Percentiles rank a stretch among this genome's conserved stretches.
Conservation (phyloP, 1,284 basidiomycete species). For the Cutaneotrichosporon cutaneum region DNA sequence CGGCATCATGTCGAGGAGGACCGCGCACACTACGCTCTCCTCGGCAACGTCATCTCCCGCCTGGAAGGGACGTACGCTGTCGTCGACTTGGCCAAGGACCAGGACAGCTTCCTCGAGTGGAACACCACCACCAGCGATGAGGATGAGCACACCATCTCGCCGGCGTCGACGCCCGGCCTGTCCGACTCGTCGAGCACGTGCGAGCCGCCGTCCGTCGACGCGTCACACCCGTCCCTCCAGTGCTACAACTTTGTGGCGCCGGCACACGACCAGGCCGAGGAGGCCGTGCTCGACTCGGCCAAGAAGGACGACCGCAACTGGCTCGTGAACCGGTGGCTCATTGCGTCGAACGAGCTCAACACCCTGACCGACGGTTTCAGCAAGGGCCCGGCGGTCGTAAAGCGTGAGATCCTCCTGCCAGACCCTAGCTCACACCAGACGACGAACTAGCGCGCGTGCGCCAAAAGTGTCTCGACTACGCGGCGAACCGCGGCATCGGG, state of each 20-base stretch:
- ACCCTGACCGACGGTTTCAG: conserved; percentile 14
- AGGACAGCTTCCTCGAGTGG: conserved; percentile 38
- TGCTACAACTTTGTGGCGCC: conserved; percentile 14
- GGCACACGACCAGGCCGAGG: conserved; percentile 13
- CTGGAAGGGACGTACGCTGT: conserved; percentile 16
- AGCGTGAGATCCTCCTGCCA: conserved; percentile 12
- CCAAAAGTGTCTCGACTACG: conserved; percentile 12
- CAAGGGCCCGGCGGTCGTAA: conserved; percentile 9
- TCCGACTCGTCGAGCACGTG: conserved; percentile 3
- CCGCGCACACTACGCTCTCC: conserved; percentile 17
- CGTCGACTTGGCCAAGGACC: conserved; percentile 21
- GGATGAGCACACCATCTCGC: background rate
- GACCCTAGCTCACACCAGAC: conserved; percentile 5
- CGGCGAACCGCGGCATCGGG: conserved; percentile 23
- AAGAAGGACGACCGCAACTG: conserved; percentile 23
- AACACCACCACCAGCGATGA: conserved; percentile 4
- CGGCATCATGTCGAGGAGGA: conserved; percentile 29
- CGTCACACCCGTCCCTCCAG: conserved; percentile 7
- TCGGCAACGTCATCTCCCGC: conserved; percentile 20
- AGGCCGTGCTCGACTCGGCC: conserved; percentile 15
- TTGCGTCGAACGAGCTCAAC: conserved; percentile 1
- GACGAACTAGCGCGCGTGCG: conserved; percentile 15
- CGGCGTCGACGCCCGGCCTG: background rate
- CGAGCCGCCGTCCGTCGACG: background rate
- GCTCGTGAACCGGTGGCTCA: conserved; percentile 27